These are phyloP conservation scores for Taiozyma sp. DNA, from an alignment of 1,139 yeast genomes.

Conservation along the genomic window DNA sequence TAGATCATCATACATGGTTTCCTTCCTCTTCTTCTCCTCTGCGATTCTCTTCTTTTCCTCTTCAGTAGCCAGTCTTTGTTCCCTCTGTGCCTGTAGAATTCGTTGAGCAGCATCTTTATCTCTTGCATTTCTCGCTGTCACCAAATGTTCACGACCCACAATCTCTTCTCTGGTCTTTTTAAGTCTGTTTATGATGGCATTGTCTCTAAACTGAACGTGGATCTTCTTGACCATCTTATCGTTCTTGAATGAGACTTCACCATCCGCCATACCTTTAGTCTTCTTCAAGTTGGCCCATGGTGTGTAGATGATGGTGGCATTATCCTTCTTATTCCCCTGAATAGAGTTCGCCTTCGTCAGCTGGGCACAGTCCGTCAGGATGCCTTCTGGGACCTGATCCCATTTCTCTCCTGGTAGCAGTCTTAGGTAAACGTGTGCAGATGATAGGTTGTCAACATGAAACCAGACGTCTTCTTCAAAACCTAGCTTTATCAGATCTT, in stretches of 20 bases:
- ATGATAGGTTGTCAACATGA: slow-evolving; percentile 75
- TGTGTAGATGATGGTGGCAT: slow-evolving; percentile 67
- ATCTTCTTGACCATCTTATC: slow-evolving; percentile 49
- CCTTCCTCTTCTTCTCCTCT: slow-evolving; percentile 22
- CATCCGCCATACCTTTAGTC: slow-evolving; percentile 75
- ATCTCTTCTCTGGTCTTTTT: slow-evolving; percentile 63
- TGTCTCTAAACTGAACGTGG: slow-evolving; percentile 54
- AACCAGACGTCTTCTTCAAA: slow-evolving; percentile 75
- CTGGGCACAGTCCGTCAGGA: slow-evolving; percentile 58
- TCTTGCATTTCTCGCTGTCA: slow-evolving; percentile 33
- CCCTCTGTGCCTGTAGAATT: slow-evolving; percentile 21
- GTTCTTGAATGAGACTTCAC: slow-evolving; percentile 73
- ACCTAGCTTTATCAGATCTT: slow-evolving; percentile 65
- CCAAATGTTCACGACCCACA: slow-evolving; percentile 43
- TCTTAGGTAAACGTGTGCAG: slow-evolving; percentile 79
- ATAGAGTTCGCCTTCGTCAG: slow-evolving; percentile 79
- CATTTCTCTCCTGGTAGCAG: slow-evolving; percentile 41
- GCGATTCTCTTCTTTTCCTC: slow-evolving; percentile 27
- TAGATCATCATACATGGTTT: slow-evolving; percentile 51
- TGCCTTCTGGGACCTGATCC: slow-evolving; percentile 46
- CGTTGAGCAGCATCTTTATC: slow-evolving; percentile 19
- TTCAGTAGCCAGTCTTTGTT: slow-evolving; percentile 30
- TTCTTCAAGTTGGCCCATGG: slow-evolving; percentile 73
- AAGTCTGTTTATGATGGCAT: slow-evolving; percentile 58
- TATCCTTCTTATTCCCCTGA: slow-evolving; percentile 69